Percentiles rank a stretch among this genome's conserved stretches.
Conservation (phyloP, 345 rosid genomes). For the Gossypium thurberi region DNA sequence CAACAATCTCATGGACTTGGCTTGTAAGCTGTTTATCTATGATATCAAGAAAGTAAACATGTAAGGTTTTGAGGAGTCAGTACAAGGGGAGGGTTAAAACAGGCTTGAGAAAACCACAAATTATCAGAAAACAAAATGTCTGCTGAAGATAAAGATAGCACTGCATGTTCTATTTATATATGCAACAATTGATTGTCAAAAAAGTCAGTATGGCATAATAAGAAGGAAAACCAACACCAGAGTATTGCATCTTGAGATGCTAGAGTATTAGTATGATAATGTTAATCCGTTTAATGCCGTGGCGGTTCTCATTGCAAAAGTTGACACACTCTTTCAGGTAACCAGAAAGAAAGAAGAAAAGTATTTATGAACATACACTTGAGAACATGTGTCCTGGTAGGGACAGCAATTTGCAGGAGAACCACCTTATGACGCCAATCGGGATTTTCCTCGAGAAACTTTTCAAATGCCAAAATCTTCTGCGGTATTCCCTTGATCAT, state of each 20-base stretch:
- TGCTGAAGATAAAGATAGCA: too few relatives aligned
- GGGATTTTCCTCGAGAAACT: conserved; percentile 54
- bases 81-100: too few relatives aligned
- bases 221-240: too few relatives aligned
- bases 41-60: too few relatives aligned
- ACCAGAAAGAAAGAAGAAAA: too few relatives aligned
- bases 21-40: conserved; percentile 49
- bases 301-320: too few relatives aligned
- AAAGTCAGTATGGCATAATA: too few relatives aligned
- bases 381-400: conserved; percentile 49
- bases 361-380: conserved; percentile 15
- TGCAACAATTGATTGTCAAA: conserved; percentile 3
- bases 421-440: conserved; percentile 55
- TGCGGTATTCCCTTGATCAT: not conserved
- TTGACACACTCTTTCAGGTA: too few relatives aligned
- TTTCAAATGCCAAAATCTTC: conserved; percentile 29
- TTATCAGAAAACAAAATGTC: not conserved
- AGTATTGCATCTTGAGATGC: too few relatives aligned
- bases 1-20: conserved; percentile 59
- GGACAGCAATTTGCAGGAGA: conserved; percentile 56
- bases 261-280: too few relatives aligned
- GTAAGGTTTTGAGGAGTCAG: too few relatives aligned
- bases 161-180: not conserved
- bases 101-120: not conserved
- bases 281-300: too few relatives aligned